Evolutionary conservation across 129 eudicot genomes (phyloP).

Genomic region (Flaveria robusta): DNA sequence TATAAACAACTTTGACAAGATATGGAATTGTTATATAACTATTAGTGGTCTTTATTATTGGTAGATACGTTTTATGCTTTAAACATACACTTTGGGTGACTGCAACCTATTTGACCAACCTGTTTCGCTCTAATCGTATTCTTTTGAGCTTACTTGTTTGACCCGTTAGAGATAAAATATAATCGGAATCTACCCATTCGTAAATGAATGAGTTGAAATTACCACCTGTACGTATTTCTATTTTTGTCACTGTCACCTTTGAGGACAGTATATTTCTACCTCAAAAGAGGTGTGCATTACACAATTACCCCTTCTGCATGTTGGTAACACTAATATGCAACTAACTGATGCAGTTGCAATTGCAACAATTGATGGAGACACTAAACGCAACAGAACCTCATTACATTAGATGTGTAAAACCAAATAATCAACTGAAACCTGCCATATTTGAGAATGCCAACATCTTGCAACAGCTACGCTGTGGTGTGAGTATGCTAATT

Average conservation of each 20-base stretch:
- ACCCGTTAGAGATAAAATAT: background rate
- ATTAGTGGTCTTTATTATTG: background rate
- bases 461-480: conserved; percentile 93
- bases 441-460: conserved; percentile 86
- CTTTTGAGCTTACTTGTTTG: background rate
- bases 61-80: background rate
- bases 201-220: background rate
- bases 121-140: background rate
- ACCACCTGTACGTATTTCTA: background rate
- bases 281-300: conserved; percentile 11
- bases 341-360: conserved; percentile 69
- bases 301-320: conserved; percentile 10
- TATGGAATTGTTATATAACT: background rate
- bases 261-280: background rate
- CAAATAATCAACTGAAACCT: conserved; percentile 92
- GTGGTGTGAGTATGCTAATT: conserved; percentile 80
- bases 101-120: background rate
- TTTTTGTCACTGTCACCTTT: background rate
- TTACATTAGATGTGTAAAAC: conserved; percentile 96
- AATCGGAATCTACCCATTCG: background rate
- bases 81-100: background rate
- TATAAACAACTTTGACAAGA: background rate
- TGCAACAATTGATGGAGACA: conserved; percentile 95
- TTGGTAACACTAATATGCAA: conserved; percentile 19
- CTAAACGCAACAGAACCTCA: conserved; percentile 92